A percentile compares a stretch with the other conserved stretches of the same genome.
phyloP scores from a whole-genome alignment of 345 rosid species.

The Moricandia moricandioides region DNA sequence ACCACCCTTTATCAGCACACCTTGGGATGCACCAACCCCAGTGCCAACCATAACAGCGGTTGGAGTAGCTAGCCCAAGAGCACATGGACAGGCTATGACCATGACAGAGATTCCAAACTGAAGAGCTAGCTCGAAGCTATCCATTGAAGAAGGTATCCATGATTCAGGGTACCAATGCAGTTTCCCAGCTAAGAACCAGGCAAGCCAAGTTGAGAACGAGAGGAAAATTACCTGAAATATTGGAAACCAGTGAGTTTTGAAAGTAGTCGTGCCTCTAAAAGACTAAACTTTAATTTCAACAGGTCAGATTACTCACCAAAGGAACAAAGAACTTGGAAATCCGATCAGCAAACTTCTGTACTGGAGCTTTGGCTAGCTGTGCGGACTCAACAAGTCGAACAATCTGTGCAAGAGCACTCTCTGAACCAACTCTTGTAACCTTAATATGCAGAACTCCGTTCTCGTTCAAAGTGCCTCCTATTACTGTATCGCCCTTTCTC shows the following conservation, averaged over 20 bases:
- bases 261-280: not conserved
- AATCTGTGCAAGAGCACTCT: conserved; percentile 89
- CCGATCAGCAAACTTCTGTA: conserved; percentile 90
- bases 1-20: conserved; percentile 91
- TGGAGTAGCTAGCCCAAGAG: conserved; percentile 96
- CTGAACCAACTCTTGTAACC: conserved; percentile 90
- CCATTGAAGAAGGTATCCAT: conserved; percentile 96
- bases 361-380: conserved; percentile 96
- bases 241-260: not conserved
- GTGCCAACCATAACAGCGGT: conserved; percentile 99
- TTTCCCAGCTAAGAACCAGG: conserved; percentile 87
- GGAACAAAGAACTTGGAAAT: conserved; percentile 89
- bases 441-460: conserved; percentile 77
- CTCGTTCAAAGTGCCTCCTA: conserved; percentile 90
- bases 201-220: conserved; percentile 82
- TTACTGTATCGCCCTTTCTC: conserved; percentile 75
- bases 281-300: not conserved
- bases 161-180: conserved; percentile 75
- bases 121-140: conserved; percentile 85
- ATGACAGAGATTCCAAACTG: conserved; percentile 98
- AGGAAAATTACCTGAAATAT: conserved; percentile 66
- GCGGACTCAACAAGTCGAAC: conserved; percentile 94
- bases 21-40: conserved; percentile 97
- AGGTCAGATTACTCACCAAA: conserved; percentile 44
- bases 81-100: conserved; percentile 99